Base-by-base conservation (phyloP, 2,329 filamentous ascomycete species). In the Torrubiellomyces zombiae region DNA sequence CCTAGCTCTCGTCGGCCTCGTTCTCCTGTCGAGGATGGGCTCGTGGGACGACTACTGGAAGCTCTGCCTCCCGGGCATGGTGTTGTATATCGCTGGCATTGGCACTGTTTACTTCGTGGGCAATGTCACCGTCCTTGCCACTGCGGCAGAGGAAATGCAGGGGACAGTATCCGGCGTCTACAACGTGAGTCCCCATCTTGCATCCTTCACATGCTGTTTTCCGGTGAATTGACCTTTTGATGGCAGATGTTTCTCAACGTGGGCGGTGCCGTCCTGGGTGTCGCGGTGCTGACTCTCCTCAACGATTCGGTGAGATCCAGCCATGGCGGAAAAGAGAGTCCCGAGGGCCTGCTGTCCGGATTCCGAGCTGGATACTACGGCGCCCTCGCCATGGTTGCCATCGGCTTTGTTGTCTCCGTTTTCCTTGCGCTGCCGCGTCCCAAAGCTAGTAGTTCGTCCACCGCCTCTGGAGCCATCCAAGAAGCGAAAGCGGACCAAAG, bases 221-320 rank as follows among this genome's bases (percentile, higher is more conserved):
- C n/a, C n/a, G n/a, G n/a, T n/a, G n/a, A n/a, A n/a, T n/a, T n/a
- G n/a, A n/a, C n/a, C n/a, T n/a, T n/a, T n/a, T n/a, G n/a, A n/a
- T n/a, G n/a, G 10, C 18, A 31, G 29, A 31, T 31, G 29, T 31
- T 31, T 12, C 16, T 31, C 9, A 31, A 31, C 18, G 26, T 31
- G 7, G 29, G 29, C 10, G 29, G 29, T 17, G 29, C 29, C 12
- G 29, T 31, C 14, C 29, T 31, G 7, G 29, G 29, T 12, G 26
- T 31, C 3, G 29, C 29, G 9, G 26, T 31, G 9, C n/a, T 31
- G 5, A 31, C 29, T 16, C 26, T 31, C 25, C 28, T 37, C 19
- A 34, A 31, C 7, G 31, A 36, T 11, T 34, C 35, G 8, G 32
- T 32, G 14, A 37, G 31, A 3, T 35, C 35, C 4, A 32, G 31